phyloP scores from a whole-genome alignment of 768 basidiomycete genomes.

The Amyloporia xantha region DNA sequence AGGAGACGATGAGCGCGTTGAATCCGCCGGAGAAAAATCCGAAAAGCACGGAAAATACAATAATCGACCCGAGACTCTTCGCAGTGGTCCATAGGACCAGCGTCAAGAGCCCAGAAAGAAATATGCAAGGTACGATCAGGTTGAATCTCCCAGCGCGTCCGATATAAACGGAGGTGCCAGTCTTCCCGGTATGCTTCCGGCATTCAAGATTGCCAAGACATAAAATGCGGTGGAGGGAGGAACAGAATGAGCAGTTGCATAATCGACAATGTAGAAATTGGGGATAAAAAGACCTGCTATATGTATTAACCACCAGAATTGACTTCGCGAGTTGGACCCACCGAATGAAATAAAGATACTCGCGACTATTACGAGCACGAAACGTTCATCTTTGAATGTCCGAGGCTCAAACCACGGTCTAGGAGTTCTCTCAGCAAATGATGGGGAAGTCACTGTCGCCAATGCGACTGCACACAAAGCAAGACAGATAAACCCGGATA shows the following conservation, averaged over 20 bases:
- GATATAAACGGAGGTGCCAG: conserved; percentile 57
- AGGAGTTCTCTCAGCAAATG: conserved; percentile 14
- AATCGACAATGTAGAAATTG: conserved; percentile 63
- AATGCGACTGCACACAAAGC: conserved; percentile 41
- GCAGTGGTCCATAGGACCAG: conserved; percentile 53
- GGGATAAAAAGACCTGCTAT: conserved; percentile 60
- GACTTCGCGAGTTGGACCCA: no score
- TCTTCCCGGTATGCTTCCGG: conserved; percentile 59
- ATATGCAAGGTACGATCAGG: conserved; percentile 54
- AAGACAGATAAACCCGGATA: conserved; percentile 45
- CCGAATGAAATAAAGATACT: conserved; percentile 57
- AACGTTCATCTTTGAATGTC: conserved; percentile 42
- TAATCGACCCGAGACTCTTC: conserved; percentile 32
- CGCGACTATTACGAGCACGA: conserved; percentile 45
- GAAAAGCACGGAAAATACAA: conserved; percentile 48
- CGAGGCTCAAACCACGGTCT: conserved; percentile 19
- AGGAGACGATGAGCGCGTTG: conserved; percentile 60
- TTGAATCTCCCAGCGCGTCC: conserved; percentile 61
- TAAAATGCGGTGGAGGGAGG: conserved; percentile 39
- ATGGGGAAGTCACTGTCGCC: conserved; percentile 36
- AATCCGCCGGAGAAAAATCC: conserved; percentile 66
- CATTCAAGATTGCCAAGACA: conserved; percentile 63
- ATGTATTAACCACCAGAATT: background rate
- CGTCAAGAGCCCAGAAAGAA: conserved; percentile 55
- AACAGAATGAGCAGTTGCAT: conserved; percentile 38